Conservation (phyloP, 2,329 filamentous ascomycete species). For the Daldinia sp. region DNA sequence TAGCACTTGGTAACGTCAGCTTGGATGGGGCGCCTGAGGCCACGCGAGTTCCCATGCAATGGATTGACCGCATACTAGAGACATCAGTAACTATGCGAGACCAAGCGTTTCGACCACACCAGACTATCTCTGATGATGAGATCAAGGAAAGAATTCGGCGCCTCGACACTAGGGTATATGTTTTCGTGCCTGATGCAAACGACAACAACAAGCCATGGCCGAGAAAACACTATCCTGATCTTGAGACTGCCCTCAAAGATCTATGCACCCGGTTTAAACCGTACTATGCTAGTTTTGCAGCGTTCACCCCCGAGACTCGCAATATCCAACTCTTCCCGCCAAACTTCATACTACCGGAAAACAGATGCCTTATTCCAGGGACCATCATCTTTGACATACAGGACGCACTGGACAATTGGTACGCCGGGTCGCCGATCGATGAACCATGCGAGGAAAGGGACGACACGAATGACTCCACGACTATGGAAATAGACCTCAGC, state of each 20-base stretch:
- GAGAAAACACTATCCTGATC: slow-evolving; percentile 37
- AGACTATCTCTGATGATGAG: background rate
- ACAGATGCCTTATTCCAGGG: slow-evolving; percentile 23
- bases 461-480: background rate
- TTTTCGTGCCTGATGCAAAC: slow-evolving; percentile 22
- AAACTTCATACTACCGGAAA: slow-evolving; percentile 13
- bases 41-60: slow-evolving; percentile 33
- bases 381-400: slow-evolving; percentile 39
- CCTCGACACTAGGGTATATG: slow-evolving; percentile 17
- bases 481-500: background rate
- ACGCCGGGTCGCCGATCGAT: slow-evolving; percentile 1
- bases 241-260: slow-evolving; percentile 42
- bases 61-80: slow-evolving; percentile 45
- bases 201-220: slow-evolving; percentile 37
- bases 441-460: background rate
- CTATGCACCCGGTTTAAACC: slow-evolving; percentile 39
- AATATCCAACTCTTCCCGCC: slow-evolving; percentile 39
- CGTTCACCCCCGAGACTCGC: slow-evolving; percentile 32
- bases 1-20: background rate
- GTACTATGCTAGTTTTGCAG: slow-evolving; percentile 44
- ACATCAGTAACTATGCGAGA: slow-evolving; percentile 40
- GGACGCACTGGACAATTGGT: slow-evolving; percentile 35
- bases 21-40: background rate
- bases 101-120: background rate
- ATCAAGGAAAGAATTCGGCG: slow-evolving; percentile 3